phyloP scores from a whole-genome alignment of 352 stramenopile genomes.

The Phytopythium cucurbitacearum region DNA sequence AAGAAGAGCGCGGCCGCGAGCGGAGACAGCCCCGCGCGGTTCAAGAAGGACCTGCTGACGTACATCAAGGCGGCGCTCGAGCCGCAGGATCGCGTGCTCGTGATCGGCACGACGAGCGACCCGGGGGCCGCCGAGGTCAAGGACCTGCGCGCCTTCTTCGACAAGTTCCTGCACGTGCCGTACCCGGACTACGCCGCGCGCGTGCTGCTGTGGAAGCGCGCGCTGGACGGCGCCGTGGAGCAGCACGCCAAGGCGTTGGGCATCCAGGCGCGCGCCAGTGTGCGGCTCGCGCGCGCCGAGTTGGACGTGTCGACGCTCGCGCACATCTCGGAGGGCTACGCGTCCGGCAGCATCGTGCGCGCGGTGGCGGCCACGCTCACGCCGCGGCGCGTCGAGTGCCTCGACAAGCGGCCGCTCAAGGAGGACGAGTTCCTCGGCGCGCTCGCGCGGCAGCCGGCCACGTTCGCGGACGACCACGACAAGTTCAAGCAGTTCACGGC shows the following conservation, averaged over 20 bases:
- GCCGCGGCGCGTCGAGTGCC: conserved; percentile 58
- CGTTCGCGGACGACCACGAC: conserved; percentile 64
- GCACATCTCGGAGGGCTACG: conserved; percentile 91
- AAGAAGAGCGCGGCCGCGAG: conserved; percentile 51
- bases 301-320: conserved; percentile 88
- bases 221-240: conserved; percentile 53
- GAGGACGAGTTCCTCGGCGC: conserved; percentile 87
- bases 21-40: conserved; percentile 77
- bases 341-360: conserved; percentile 75
- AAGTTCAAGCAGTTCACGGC: conserved; percentile 79
- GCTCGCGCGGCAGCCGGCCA: conserved; percentile 58
- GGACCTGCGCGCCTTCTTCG: conserved; percentile 88
- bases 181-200: conserved; percentile 90
- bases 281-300: conserved; percentile 17
- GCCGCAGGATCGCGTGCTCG: conserved; percentile 86
- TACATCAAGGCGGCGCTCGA: conserved; percentile 91
- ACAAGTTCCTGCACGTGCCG: conserved; percentile 92
- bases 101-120: conserved; percentile 88
- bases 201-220: conserved; percentile 86
- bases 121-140: conserved; percentile 83
- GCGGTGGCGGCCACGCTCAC: conserved; percentile 82
- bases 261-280: conserved; percentile 11
- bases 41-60: conserved; percentile 92
- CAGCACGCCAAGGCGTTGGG: conserved; percentile 24
- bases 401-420: conserved; percentile 74